A percentile compares a stretch with the other conserved stretches of the same genome.
Evolutionary conservation across 2,329 filamentous ascomycete genomes (phyloP).

Genomic region (Dactylellina parvicollis): DNA sequence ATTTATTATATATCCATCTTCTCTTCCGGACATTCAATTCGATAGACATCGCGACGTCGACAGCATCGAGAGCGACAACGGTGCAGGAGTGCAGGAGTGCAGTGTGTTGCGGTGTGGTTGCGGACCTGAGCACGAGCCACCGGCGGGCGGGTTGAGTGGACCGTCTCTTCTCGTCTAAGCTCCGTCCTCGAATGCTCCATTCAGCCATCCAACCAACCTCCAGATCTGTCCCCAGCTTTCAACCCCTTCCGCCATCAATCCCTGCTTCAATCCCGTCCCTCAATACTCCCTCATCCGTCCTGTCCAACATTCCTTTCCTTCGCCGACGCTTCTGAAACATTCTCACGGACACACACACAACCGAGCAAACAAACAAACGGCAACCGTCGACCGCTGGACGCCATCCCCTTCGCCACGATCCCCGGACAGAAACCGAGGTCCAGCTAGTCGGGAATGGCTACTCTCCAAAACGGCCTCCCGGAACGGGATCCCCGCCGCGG

Average conservation of each 20-base stretch:
- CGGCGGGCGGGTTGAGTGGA: neutral
- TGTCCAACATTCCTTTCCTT: neutral
- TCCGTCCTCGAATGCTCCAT: neutral
- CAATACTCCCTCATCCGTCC: conserved; percentile 17
- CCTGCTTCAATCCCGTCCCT: neutral
- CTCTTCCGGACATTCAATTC: no score
- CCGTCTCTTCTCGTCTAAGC: conserved; percentile 1
- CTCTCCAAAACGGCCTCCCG: conserved; percentile 44
- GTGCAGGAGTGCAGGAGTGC: no score
- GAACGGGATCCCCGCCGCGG: conserved; percentile 51
- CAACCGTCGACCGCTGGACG: neutral
- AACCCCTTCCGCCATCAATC: conserved; percentile 1
- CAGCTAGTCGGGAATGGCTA: conserved; percentile 28
- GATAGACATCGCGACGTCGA: no score
- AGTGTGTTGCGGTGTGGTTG: conserved; percentile 10
- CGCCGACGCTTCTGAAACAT: neutral
- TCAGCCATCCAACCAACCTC: neutral
- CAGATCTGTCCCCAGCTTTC: conserved; percentile 19
- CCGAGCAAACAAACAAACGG: no score
- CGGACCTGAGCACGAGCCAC: conserved; percentile 1
- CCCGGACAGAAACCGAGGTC: neutral
- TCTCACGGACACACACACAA: neutral
- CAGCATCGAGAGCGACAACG: no score
- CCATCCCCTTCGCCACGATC: neutral
- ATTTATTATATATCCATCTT: no score